Percentiles rank a stretch among this genome's conserved stretches.
These are phyloP conservation scores for Cyamopsis tetragonoloba DNA, from an alignment of 306 rosid species.

Conservation along the genomic window DNA sequence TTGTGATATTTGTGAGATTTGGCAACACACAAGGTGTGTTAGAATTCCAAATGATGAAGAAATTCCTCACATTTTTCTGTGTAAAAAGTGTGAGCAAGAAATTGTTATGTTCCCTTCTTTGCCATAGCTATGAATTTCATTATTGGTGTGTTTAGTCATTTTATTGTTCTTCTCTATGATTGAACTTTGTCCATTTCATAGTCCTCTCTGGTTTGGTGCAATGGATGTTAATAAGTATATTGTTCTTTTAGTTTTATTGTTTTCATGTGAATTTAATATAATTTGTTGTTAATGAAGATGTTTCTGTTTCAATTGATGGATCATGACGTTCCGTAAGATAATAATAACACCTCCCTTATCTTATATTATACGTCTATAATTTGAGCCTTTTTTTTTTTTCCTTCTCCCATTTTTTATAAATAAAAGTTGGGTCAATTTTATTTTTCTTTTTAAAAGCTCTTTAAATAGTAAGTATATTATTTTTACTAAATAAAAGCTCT, in stretches of 20 bases:
- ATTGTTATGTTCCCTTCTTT: constrained; percentile 53
- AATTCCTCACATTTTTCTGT: constrained; percentile 69
- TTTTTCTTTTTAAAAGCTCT: too few species aligned
- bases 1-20: constrained; percentile 83
- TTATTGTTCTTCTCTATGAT: not conserved
- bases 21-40: constrained; percentile 83
- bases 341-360: too few species aligned
- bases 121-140: constrained; percentile 25
- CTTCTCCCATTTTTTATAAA: too few species aligned
- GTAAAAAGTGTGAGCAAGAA: constrained; percentile 72
- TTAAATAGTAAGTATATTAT: too few species aligned
- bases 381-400: too few species aligned
- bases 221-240: not conserved
- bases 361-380: too few species aligned
- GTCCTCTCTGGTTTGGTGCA: not conserved
- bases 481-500: too few species aligned
- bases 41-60: constrained; percentile 62
- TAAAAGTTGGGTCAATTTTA: too few species aligned
- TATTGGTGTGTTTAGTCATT: not conserved
- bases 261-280: not conserved
- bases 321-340: not conserved
- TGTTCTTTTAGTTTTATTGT: not conserved
- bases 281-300: not conserved
- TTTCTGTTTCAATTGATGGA: not conserved
- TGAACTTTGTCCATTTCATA: not conserved